Evolutionary conservation across 768 basidiomycete genomes (phyloP), one percentile per base, ranked within the genome.

Genomic region (Gloeopeniophorella convolvens): DNA sequence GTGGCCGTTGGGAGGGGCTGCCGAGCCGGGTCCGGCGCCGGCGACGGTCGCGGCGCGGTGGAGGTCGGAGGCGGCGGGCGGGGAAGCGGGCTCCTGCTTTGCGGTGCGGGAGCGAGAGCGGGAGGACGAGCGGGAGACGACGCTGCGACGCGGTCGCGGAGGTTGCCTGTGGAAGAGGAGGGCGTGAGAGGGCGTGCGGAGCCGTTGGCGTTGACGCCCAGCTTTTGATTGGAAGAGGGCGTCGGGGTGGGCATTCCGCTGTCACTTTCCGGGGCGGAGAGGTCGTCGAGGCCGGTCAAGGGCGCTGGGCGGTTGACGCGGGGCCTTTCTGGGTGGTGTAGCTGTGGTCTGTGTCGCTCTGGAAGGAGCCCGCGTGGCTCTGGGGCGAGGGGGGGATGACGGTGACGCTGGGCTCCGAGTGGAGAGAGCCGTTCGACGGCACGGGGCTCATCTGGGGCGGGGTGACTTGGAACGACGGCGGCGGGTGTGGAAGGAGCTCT

Each of bases 341-440:
- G 16, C 36, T 32, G n/a, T 45, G 44, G 32, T 57, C 48, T 35
- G 33, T 37, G 36, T 59, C 56, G 40, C 45, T 45, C 48, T 48
- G 60, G 46, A 59, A 26, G 18, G 61, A 60, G 30, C 51, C 48
- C 16, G 47, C 24, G 36, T 54, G 50, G 13, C 52, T 61, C 5
- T 54, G 60, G 2, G 67, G 67, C 5, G 67, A 67, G 0, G 66
- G 66, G 5, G 66, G 67, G 16, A 67, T 62, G 34, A 67, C 57
- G 2, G 65, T 67, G 15, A 67, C 65, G 42, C 63, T 63, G 6
- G 58, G 64, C 7, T 61, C 60, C 23, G 55, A 58, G 15, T 58
- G 61, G 37, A 59, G 58, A 1, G 56, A 61, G 37, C 46, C 51
- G 9, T 56, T 18, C 4, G 51, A 53, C 0, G n/a, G n/a, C n/a